Conservation (phyloP, 345 rosid species). For the Abelmoschus esculentus region DNA sequence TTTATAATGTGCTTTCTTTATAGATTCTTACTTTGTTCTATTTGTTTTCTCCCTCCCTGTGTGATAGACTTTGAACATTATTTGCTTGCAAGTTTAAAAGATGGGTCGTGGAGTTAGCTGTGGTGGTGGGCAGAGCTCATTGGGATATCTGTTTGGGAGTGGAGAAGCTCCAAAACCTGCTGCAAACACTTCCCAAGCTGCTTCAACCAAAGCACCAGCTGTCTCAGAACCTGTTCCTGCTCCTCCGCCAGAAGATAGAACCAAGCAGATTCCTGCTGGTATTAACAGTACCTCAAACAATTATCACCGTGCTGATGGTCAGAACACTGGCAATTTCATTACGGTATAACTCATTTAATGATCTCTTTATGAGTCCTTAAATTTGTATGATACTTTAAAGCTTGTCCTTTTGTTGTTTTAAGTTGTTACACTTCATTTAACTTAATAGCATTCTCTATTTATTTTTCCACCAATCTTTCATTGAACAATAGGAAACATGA, state of each 20-base stretch:
- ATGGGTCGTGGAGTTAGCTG: slow-evolving; percentile 81
- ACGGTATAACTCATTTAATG: slow-evolving; percentile 35
- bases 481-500: neutral
- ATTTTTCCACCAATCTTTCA: neutral
- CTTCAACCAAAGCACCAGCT: slow-evolving; percentile 27
- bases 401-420: neutral
- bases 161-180: slow-evolving; percentile 65
- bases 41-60: neutral
- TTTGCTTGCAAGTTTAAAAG: slow-evolving; percentile 5
- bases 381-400: neutral
- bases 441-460: neutral
- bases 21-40: neutral
- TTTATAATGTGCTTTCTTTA: neutral
- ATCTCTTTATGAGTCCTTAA: neutral
- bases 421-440: neutral
- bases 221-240: slow-evolving; percentile 30
- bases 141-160: slow-evolving; percentile 68
- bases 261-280: slow-evolving; percentile 64
- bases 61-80: neutral
- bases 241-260: slow-evolving; percentile 30
- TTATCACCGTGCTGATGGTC: slow-evolving; percentile 57
- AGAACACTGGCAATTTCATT: slow-evolving; percentile 75
- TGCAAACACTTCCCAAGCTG: slow-evolving; percentile 22
- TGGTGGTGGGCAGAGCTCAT: slow-evolving; percentile 84
- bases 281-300: slow-evolving; percentile 25